Conservation (phyloP, 2,329 filamentous ascomycete genomes). For the Aulographum hederae region DNA sequence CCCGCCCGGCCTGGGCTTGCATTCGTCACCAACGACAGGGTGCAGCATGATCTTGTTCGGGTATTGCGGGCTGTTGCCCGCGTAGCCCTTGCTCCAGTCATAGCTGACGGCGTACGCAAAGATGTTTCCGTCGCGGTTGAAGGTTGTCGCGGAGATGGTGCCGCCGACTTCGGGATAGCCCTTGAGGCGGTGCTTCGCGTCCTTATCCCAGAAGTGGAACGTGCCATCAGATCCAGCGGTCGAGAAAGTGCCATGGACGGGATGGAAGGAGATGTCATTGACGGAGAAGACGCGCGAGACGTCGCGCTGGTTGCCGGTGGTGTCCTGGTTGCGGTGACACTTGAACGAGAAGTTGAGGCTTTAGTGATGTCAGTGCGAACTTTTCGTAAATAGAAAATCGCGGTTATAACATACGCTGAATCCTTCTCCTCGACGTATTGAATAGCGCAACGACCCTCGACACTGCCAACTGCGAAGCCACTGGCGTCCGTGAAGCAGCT, state of each 20-base stretch:
- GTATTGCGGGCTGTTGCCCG: conserved; percentile 51
- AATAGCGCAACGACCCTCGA: conserved; percentile 92
- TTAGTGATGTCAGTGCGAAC: conserved; percentile 1
- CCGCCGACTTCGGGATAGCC: conserved; percentile 50
- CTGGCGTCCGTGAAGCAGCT: conserved; percentile 86
- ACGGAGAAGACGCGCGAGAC: conserved; percentile 82
- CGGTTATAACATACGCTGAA: conserved; percentile 27
- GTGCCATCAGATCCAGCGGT: conserved; percentile 91
- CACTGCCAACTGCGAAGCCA: conserved; percentile 88
- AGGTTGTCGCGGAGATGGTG: conserved; percentile 79
- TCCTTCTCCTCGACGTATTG: conserved; percentile 98
- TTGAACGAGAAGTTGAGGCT: conserved; percentile 95
- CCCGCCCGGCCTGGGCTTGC: conserved; percentile 28
- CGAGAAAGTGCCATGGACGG: conserved; percentile 91
- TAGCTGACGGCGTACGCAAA: conserved; percentile 62
- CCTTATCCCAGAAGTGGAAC: conserved; percentile 84
- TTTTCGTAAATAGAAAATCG: background rate
- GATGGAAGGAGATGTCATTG: conserved; percentile 96
- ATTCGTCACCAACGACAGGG: conserved; percentile 27
- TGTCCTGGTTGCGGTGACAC: conserved; percentile 73
- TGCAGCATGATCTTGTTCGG: conserved; percentile 33
- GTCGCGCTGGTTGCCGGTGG: conserved; percentile 35
- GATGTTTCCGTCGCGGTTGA: conserved; percentile 61
- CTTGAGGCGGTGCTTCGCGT: conserved; percentile 34
- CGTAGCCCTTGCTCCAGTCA: conserved; percentile 96